A percentile compares a stretch with the other conserved stretches of the same genome.
These are phyloP conservation scores for Thielaviopsis musarum DNA, from an alignment of 2,329 filamentous ascomycete genomes.

Conservation along the genomic window DNA sequence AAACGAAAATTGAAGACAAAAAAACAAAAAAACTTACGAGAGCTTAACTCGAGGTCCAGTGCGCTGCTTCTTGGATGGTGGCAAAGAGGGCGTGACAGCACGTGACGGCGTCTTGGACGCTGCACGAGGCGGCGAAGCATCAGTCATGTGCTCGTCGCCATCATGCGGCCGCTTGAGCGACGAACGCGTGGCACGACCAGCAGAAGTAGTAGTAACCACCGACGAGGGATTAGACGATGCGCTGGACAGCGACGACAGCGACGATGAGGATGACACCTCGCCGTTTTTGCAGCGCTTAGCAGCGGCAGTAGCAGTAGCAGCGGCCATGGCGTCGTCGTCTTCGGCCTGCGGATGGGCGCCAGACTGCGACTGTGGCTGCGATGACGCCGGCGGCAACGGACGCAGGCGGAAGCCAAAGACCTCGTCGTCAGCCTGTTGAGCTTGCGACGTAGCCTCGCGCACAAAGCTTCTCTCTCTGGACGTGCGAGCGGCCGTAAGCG, in stretches of 20 bases:
- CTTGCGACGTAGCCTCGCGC: constrained; percentile 14
- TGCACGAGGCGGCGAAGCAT: constrained; percentile 33
- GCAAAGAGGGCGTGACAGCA: constrained; percentile 40
- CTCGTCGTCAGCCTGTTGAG: background rate
- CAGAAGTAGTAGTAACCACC: background rate
- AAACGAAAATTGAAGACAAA: constrained; percentile 7
- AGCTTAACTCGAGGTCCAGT: constrained; percentile 48
- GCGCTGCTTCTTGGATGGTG: constrained; percentile 42
- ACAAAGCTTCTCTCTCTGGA: constrained; percentile 23
- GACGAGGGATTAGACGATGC: background rate
- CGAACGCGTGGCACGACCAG: constrained; percentile 17
- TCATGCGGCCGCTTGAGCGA: constrained; percentile 37
- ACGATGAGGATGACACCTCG: constrained; percentile 3
- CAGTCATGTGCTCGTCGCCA: constrained; percentile 30
- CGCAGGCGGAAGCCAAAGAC: constrained; percentile 3
- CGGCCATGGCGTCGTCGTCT: background rate
- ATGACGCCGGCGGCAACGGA: constrained; percentile 1
- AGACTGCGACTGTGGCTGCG: background rate
- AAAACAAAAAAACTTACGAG: constrained; percentile 38
- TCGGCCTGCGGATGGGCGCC: background rate
- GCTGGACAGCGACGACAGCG: constrained; percentile 3
- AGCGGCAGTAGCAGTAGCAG: too few species aligned
- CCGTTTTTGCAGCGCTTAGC: background rate
- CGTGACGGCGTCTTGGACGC: constrained; percentile 36
- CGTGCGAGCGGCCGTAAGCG: constrained; percentile 18